A percentile compares a stretch with the other conserved stretches of the same genome.
These are phyloP conservation scores for Venturia pyrina DNA, from an alignment of 2,329 filamentous ascomycete species.

Conservation along the genomic window DNA sequence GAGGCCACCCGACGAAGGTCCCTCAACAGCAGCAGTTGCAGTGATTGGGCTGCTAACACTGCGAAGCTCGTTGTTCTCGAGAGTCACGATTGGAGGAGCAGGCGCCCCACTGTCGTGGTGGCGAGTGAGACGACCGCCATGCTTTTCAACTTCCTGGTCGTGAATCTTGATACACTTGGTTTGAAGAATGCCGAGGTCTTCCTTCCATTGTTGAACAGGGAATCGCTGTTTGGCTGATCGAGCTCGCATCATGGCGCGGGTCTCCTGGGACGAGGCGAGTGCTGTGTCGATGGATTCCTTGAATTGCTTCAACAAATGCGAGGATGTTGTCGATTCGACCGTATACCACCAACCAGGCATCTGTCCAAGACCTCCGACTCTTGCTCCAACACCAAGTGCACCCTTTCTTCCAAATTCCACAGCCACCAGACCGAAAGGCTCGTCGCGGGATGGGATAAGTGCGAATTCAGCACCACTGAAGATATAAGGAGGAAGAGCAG, in stretches of 20 bases:
- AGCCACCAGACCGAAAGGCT: conserved; percentile 59
- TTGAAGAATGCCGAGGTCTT: conserved; percentile 54
- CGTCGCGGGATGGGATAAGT: conserved; percentile 57
- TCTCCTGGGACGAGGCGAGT: conserved; percentile 45
- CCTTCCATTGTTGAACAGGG: conserved; percentile 57
- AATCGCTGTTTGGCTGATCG: conserved; percentile 56
- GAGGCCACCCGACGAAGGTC: not conserved
- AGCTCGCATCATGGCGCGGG: conserved; percentile 53
- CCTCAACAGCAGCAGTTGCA: not conserved
- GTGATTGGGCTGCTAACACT: not conserved
- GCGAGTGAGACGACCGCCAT: not conserved
- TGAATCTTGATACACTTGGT: conserved; percentile 46
- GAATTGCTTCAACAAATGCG: conserved; percentile 55
- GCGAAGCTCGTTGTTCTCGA: conserved; percentile 1
- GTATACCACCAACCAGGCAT: conserved; percentile 67
- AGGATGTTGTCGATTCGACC: conserved; percentile 53
- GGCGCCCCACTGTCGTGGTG: not conserved
- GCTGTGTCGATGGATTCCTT: conserved; percentile 53
- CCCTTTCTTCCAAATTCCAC: conserved; percentile 61
- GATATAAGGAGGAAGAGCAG: conserved; percentile 54
- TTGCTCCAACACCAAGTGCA: conserved; percentile 54
- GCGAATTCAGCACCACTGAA: conserved; percentile 60
- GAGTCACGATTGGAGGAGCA: not conserved
- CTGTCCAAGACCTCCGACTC: conserved; percentile 54
- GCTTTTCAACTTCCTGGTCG: not conserved